Evolutionary conservation across 371 early-diverging fungal species (phyloP), one percentile per base, ranked within the genome.

Genomic region (Mucor velutinosus): DNA sequence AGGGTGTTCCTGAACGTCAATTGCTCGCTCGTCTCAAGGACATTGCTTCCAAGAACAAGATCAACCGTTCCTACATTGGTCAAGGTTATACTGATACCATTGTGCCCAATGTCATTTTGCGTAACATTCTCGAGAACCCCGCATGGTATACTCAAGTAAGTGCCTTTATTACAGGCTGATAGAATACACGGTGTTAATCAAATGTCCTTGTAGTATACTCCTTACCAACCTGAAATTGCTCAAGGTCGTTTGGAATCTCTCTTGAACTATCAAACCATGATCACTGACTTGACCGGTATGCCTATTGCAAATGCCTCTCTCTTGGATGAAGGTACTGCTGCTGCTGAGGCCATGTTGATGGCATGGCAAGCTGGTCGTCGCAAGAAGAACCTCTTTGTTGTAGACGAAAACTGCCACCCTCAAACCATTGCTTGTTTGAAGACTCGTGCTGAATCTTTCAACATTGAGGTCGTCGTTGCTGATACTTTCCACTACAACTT

Each of bases 201-300:
- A 58, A 32, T 25, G 33, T 47, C 32, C n/a, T 11, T 25, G 23
- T 73, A 95, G 90, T 98, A 98, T 82, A 97, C 97, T 12, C 98
- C 98, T 43, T 98, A 98, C 83, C 98, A 98, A 84, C 95, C 99
- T 23, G 99, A 98, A 82, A 98, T 98, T 69, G 87, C 97, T 53
- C 99, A 98, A 84, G 99, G 99, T 59, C 92, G 99, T 64, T 86
- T 98, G 25, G 98, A 98, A 79, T 94, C 96, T 21, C 89, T 98
- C 61, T 78, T 98, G 67, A 97, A 98, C 84, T 98, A 86, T 85
- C 98, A 98, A 80, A 97, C 98, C 10, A 91, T 98, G 89, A 92
- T 98, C 62, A 82, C 86, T 21, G 97, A 98, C 71, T 75, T 98
- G 56, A 97, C 99, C 3, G 97, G 98, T 14, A 78, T 98, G 71